Conservation (phyloP, 257 asterid species). For the Solanum bulbocastanum region DNA sequence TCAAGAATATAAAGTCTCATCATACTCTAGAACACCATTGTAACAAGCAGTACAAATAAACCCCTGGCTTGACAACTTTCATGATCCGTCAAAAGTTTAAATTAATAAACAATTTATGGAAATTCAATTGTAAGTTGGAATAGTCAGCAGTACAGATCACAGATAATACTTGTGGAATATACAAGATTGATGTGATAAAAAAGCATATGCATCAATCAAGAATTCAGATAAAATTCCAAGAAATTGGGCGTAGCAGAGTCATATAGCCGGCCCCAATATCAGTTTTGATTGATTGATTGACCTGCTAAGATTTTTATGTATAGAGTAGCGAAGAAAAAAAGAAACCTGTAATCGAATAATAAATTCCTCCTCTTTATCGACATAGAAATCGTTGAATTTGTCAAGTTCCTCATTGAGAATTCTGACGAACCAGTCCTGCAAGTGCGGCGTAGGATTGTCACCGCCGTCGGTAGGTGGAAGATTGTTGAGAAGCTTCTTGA, state of each 20-base stretch:
- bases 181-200: background rate
- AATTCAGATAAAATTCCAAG: background rate
- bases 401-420: constrained; percentile 61
- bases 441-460: constrained; percentile 16
- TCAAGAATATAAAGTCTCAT: background rate
- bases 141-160: background rate
- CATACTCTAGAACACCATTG: background rate
- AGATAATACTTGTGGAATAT: background rate
- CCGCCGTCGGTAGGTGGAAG: constrained; percentile 19
- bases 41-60: background rate
- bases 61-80: background rate
- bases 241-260: background rate
- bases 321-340: background rate
- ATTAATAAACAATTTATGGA: background rate
- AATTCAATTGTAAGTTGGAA: background rate
- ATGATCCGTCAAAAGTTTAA: background rate
- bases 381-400: constrained; percentile 92
- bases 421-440: constrained; percentile 64
- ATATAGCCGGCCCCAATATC: background rate
- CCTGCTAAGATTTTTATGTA: background rate
- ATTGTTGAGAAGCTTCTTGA: constrained; percentile 72
- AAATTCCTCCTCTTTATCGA: constrained; percentile 89
- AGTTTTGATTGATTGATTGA: background rate
- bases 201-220: background rate
- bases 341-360: constrained; percentile 77